Evolutionary conservation across 225 moss, liverwort and hornwort species (phyloP).

Genomic region (Pseudoscleropodium purum): DNA sequence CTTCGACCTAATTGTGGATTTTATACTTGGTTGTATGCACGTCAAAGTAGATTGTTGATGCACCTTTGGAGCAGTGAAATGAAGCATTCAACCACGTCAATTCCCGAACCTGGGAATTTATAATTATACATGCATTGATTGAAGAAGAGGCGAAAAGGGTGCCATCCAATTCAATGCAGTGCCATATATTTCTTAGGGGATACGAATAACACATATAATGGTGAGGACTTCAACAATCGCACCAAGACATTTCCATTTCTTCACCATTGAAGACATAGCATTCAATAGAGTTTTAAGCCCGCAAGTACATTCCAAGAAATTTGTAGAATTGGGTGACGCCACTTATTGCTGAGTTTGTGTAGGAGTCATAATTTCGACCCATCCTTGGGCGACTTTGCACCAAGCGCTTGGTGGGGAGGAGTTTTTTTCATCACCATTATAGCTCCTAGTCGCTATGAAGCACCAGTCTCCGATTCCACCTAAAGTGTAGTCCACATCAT

Average conservation of each 20-base stretch:
- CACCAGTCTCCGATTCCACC: conserved; percentile 32
- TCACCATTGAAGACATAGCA: background rate
- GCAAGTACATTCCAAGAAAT: background rate
- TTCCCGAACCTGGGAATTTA: background rate
- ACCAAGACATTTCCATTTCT: too few species aligned
- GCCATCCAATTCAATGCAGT: too few species aligned
- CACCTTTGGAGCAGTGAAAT: background rate
- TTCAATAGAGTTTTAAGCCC: background rate
- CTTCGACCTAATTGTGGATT: background rate
- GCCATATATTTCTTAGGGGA: background rate
- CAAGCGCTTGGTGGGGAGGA: conserved; percentile 32
- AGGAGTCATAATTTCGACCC: conserved; percentile 22
- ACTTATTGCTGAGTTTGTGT: conserved; percentile 3
- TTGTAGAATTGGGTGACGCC: background rate
- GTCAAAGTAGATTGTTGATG: background rate
- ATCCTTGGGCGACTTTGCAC: conserved; percentile 34
- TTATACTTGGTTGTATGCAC: too few species aligned
- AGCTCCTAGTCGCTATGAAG: conserved; percentile 38
- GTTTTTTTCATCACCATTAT: conserved; percentile 29
- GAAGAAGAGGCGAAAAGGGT: background rate
- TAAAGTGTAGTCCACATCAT: conserved; percentile 36
- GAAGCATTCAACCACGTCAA: background rate
- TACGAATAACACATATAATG: background rate
- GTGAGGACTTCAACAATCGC: background rate
- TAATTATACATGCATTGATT: too few species aligned